phyloP scores from a whole-genome alignment of 805 yeast genomes.

The Metschnikowia continentalis region DNA sequence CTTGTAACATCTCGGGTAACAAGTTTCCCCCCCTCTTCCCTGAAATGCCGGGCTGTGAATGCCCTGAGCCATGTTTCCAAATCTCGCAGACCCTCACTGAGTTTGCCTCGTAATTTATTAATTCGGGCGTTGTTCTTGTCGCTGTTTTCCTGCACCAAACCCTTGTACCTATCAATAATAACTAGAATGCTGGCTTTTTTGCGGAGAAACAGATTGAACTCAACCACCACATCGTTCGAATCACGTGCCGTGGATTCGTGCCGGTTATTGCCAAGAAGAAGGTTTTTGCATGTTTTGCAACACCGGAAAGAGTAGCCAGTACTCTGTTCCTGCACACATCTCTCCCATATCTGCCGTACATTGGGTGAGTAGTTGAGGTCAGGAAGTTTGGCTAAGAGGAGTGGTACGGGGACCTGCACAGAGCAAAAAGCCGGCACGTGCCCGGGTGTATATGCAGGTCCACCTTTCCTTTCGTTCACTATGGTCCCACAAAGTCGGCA shows the following conservation, averaged over 20 bases:
- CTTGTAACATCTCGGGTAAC: neutral
- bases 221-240: conserved; percentile 5
- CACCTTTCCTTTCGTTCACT: conserved; percentile 60
- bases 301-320: conserved; percentile 42
- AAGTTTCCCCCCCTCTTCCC: neutral
- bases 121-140: conserved; percentile 15
- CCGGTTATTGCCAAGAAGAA: conserved; percentile 43
- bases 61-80: conserved; percentile 24
- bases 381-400: conserved; percentile 36
- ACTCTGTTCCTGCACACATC: neutral
- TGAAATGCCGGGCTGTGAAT: conserved; percentile 20
- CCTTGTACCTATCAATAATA: conserved; percentile 22
- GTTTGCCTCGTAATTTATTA: conserved; percentile 20
- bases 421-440: conserved; percentile 51
- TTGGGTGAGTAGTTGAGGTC: conserved; percentile 30
- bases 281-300: conserved; percentile 66
- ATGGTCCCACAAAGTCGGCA: conserved; percentile 84
- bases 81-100: conserved; percentile 27
- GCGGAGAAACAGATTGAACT: conserved; percentile 21
- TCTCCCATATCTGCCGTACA: conserved; percentile 18
- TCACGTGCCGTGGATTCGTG: neutral
- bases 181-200: conserved; percentile 21
- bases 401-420: conserved; percentile 55
- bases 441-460: conserved; percentile 27
- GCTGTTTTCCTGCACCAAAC: conserved; percentile 9